Evolutionary conservation across 805 yeast genomes (phyloP), one percentile per base, ranked within the genome.

Genomic region (Starmerella apis): DNA sequence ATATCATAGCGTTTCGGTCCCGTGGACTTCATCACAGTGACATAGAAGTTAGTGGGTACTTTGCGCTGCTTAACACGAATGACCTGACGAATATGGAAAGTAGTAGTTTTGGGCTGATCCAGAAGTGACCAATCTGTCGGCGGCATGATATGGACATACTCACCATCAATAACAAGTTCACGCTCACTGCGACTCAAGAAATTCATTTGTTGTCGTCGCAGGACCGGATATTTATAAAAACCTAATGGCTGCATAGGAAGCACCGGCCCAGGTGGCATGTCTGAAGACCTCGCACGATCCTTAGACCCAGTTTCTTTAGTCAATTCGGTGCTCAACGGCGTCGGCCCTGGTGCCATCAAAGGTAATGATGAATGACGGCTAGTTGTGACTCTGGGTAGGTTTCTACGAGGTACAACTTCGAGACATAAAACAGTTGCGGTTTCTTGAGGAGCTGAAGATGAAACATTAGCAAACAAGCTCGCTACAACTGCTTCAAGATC

Each of bases 161-260:
- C 95, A n/a, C 96, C 97, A 65, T 90, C 97, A 33, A 90, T 77
- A 1, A 92, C 87, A 28, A 90, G 70, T 0, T 87, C 77, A 59
- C 92, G 78, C 59, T 87, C 94, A 53, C 85, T 85, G 48, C 87
- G 74, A 50, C 79, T 79, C 51, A 83, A 77, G 56, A 90, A 80
- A 0, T 94, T 80, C 79, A 82, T 77, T 20, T 87, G 88, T 59
- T 88, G 90, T 52, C 92, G 77, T 60, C 96, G 74, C 84, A 86
- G 85, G 0, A 90, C 94, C 16, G 78, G 80, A 76, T 87, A 90
- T 59, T 83, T 83, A 61, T 81, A 81, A 61, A 86, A 86, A 4
- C 86, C 78, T 3, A 59, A 51, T 11, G 58, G 56, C 50, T 59
- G 60, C 53, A 58, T 51, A 36, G 59, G 52, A n/a, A 53, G 35